phyloP scores from a whole-genome alignment of 371 early-diverging fungal species.

The Lichtheimia ramosa region DNA sequence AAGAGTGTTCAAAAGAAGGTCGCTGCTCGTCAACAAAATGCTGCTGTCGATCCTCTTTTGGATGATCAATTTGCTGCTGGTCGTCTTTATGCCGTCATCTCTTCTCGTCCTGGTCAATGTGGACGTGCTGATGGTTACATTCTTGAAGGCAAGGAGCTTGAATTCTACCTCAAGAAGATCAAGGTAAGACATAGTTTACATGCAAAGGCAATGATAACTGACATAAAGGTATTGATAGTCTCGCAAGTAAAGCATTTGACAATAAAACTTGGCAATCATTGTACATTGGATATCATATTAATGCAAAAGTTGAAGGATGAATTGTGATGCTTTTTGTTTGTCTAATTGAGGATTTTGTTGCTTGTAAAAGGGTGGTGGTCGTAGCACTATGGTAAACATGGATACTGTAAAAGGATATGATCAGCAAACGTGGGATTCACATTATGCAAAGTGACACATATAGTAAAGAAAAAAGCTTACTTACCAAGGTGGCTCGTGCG shows the following conservation, averaged over 20 bases:
- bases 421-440: neutral
- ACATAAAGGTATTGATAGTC: neutral
- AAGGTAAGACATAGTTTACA: slow-evolving; percentile 52
- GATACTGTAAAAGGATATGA: slow-evolving; percentile 21
- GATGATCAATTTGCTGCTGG: slow-evolving; percentile 96
- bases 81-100: slow-evolving; percentile 92
- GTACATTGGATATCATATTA: neutral
- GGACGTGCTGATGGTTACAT: slow-evolving; percentile 99
- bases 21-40: slow-evolving; percentile 76
- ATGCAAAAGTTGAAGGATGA: slow-evolving; percentile 1
- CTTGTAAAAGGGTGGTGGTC: slow-evolving; percentile 35
- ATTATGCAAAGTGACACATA: neutral
- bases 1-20: slow-evolving; percentile 90
- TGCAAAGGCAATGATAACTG: neutral
- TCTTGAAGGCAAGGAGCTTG: slow-evolving; percentile 98
- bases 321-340: slow-evolving; percentile 29
- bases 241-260: slow-evolving; percentile 7
- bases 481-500: slow-evolving; percentile 46
- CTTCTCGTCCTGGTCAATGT: slow-evolving; percentile 99
- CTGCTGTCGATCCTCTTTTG: slow-evolving; percentile 86
- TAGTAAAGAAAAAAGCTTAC: neutral
- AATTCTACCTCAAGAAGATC: slow-evolving; percentile 94
- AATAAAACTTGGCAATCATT: neutral
- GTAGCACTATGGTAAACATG: slow-evolving; percentile 42
- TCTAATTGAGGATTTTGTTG: slow-evolving; percentile 44